A percentile compares a stretch with the other conserved stretches of the same genome.
Conservation (phyloP, 192 early-diverging fungal species). For the Coemansia sp. region DNA sequence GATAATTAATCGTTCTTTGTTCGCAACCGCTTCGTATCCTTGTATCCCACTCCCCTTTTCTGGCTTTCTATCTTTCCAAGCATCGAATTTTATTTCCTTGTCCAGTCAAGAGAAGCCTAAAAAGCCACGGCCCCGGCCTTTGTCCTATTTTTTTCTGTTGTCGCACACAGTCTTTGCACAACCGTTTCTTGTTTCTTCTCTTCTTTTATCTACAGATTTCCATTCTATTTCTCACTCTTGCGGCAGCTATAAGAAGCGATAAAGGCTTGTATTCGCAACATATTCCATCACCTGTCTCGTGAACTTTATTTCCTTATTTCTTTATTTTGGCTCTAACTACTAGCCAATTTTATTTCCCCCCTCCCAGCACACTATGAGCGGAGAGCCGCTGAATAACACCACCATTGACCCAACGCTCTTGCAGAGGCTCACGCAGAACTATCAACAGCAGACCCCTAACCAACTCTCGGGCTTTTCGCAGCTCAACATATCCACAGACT, state of each 20-base stretch:
- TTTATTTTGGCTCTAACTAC: background rate
- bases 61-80: slow-evolving; percentile 7
- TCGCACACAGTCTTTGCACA: slow-evolving; percentile 11
- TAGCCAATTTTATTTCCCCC: background rate
- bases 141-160: slow-evolving; percentile 11
- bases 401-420: slow-evolving; percentile 49
- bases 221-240: slow-evolving; percentile 3
- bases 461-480: slow-evolving; percentile 52
- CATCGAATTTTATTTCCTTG: background rate
- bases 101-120: slow-evolving; percentile 8
- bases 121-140: slow-evolving; percentile 11
- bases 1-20: background rate
- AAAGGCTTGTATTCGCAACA: background rate
- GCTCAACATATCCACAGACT: slow-evolving; percentile 36
- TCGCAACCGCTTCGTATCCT: background rate
- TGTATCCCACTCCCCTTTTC: background rate
- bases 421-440: slow-evolving; percentile 51
- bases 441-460: slow-evolving; percentile 21
- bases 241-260: background rate
- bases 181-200: slow-evolving; percentile 6
- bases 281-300: background rate
- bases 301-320: background rate
- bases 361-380: slow-evolving; percentile 46
- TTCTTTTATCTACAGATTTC: background rate
- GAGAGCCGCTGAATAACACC: slow-evolving; percentile 45